Evolutionary conservation across 2,329 filamentous ascomycete genomes (phyloP), one percentile per base, ranked within the genome.

Genomic region (Cytospora schulzeri): DNA sequence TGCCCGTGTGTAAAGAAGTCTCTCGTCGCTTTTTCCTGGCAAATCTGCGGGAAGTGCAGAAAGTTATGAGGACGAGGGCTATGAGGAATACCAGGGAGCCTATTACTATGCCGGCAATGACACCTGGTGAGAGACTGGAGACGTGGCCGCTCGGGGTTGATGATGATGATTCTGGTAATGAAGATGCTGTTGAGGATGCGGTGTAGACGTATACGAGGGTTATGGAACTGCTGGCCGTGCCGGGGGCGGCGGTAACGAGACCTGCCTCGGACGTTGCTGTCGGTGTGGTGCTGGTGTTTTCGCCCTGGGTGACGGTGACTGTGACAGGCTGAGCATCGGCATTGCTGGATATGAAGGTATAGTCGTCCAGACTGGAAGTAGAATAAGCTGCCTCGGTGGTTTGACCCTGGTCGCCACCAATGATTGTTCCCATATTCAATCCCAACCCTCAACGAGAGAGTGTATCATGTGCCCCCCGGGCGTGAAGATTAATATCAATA

Each of bases 51-150:
- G 65, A 66, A 22, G 52, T 62, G 55, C 65, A 66, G 62, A 66
- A 66, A 11, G 71, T 59, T 17, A 45, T 38, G 19, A 65, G 63
- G 29, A 57, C 62, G 14, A 71, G 19, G n/a, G 70, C 52, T 9
- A 70, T 28, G 22, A 35, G 67, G 17, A 60, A 60, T 9, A 68
- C 54, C 0, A 70, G 52, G 51, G 64, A 62, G 24, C 64, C 70
- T 24, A 73, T 59, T 3, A 70, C 69, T 28, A 73, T 73, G 41
- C 71, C 72, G 14, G 70, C 71, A 50, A 73, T 71, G 17, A 66
- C 68, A 8, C 72, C 72, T 48, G 56, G 28, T 60, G 62, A 26
- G 62, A 61, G 29, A 29, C 33, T 22, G n/a, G 62, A 54, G 12
- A 19, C 35, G 24, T 29, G 28, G 19, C 35, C 28, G 50, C 28